Base-by-base conservation (phyloP, 805 yeast species). In the Saturnispora kantuleensis region DNA sequence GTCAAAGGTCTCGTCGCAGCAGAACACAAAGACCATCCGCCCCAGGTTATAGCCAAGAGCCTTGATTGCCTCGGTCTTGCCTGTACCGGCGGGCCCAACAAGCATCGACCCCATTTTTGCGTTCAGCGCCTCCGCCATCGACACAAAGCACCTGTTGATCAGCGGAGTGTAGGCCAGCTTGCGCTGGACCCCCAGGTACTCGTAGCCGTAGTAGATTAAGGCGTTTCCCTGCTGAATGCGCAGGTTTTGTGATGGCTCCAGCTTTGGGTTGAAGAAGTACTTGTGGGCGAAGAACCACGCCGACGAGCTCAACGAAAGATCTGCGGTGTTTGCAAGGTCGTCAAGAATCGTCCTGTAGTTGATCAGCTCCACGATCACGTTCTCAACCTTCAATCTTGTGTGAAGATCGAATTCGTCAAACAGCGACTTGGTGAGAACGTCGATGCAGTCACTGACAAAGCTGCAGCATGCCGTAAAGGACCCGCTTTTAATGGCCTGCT, bases 1-100 rank as follows among this genome's bases (percentile, higher is more conserved):
- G 54, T 89, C 95, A 65, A 86, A 90, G 0, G 84, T 66, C 41
- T 89, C 95, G 55, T 90, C 97, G 65, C 97, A 90, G 57, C 87
- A 81, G 60, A 90, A 89, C 0, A 90, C 96, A 10, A 84, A 59
- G 0, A 87, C 96, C 74, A 78, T 75, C 47, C 77, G 71, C 7
- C 97, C 97, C 7, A 90, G 64, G 33, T 76, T 77, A 35, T 77
- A 77, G 1, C 93, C 96, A 29, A 89, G 65, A 0, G 95, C 84
- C 58, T 90, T 90, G 21, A 90, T 72, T 0, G 95, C 73, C 58
- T 90, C 97, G 0, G 97, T 90, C 57, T 90, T 90, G 51, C 97
- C 97, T 0, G 97, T 90, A 35, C 97, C 97, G 2, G 97, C 96
- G 1, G 97, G 97, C 0, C 97, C 97, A 60, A 83, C 79, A 1